Conservation (phyloP, 1,139 yeast species). For the Candida freyschussii region DNA sequence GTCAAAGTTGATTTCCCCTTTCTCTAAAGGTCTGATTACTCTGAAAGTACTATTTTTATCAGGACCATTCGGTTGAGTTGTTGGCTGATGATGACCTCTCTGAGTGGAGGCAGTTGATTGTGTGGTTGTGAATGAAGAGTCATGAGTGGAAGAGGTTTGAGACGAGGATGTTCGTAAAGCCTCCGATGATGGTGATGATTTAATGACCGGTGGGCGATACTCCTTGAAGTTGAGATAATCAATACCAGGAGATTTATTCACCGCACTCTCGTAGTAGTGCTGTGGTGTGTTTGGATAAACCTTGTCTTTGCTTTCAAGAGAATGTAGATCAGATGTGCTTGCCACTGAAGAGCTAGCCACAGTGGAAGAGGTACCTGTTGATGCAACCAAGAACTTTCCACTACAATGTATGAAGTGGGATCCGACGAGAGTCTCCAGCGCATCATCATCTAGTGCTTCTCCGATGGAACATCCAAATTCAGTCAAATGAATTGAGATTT, state of each 20-base stretch:
- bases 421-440: slow-evolving; percentile 40
- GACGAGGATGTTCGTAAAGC: slow-evolving; percentile 4
- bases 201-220: slow-evolving; percentile 3
- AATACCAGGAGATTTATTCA: slow-evolving; percentile 30
- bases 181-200: slow-evolving; percentile 1
- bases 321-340: slow-evolving; percentile 40
- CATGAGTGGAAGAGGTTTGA: not conserved
- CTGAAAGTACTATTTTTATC: slow-evolving; percentile 45
- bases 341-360: slow-evolving; percentile 20
- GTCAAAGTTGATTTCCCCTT: slow-evolving; percentile 75
- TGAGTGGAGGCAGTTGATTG: slow-evolving; percentile 23
- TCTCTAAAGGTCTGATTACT: slow-evolving; percentile 57
- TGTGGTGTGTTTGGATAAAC: slow-evolving; percentile 59
- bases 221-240: slow-evolving; percentile 69
- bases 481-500: slow-evolving; percentile 59
- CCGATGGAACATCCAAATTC: slow-evolving; percentile 69
- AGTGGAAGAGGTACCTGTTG: slow-evolving; percentile 26
- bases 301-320: slow-evolving; percentile 40
- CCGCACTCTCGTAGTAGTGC: slow-evolving; percentile 40
- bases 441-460: slow-evolving; percentile 45
- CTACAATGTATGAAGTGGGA: slow-evolving; percentile 33
- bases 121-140: slow-evolving; percentile 26
- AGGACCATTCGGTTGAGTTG: no score
- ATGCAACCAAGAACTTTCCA: slow-evolving; percentile 42
- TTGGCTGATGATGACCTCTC: slow-evolving; percentile 12